Evolutionary conservation across 192 early-diverging fungal genomes (phyloP), one percentile per base, ranked within the genome.

Genomic region (Ambispora gerdemannii): DNA sequence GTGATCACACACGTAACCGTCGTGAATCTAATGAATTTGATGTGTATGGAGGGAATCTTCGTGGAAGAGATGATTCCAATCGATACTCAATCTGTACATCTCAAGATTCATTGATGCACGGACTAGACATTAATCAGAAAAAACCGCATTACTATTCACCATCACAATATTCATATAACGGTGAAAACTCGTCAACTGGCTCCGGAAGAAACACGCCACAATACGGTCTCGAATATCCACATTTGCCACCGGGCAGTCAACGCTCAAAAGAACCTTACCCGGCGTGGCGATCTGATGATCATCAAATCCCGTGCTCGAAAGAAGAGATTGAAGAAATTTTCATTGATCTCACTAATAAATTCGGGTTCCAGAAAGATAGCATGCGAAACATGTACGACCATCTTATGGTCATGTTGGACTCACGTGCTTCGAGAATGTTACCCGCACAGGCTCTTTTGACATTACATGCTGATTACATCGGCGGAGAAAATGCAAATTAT

Each of bases 401-500:
- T 36, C 78, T 89, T 52, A 88, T 93, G 87, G 86, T 86, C 20
- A 88, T 90, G 86, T 80, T 93, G 1, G 90, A 93, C 69, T 91
- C 90, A 20, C 83, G 91, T 63, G 85, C 90, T 6, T 89, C 90
- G 17, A 82, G 91, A 11, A 87, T 91, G 85, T 79, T 81, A 24
- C 84, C 90, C 7, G 81, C 83, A 17, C 81, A 87, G 75, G 91
- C 91, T 33, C 67, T 93, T 49, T 76, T 88, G 28, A 88, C 87
- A 47, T 72, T 93, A 15, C 90, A 93, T 71, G 88, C 89, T 13
- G 91, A 93, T 71, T 90, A 88, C 65, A 86, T 93, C 72, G 91
- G 90, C 60, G 91, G 91, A 43, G 88, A 89, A 71, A 78, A 89
- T 60, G 86, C 90, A 64, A 93, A 93, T 80, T 93, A 91, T 74